phyloP scores from a whole-genome alignment of 2,329 filamentous ascomycete species.

The Colletotrichum caudatum region DNA sequence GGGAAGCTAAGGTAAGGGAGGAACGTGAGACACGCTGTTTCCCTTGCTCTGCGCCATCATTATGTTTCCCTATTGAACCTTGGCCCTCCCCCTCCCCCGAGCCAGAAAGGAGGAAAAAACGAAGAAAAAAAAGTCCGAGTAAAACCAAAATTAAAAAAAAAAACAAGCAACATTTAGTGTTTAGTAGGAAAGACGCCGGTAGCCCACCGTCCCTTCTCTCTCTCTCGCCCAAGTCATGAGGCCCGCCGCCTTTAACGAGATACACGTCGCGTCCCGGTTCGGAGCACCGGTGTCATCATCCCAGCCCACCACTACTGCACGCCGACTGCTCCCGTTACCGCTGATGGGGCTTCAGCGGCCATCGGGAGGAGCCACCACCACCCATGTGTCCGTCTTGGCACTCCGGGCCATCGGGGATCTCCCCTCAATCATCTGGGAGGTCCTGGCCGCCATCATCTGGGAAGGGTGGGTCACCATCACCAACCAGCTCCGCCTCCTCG shows the following conservation, averaged over 20 bases:
- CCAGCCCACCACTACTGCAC: constrained; percentile 1
- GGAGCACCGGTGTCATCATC: neutral
- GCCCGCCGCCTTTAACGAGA: constrained; percentile 4
- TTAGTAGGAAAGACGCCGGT: neutral
- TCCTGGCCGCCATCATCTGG: constrained; percentile 33
- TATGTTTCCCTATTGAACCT: neutral
- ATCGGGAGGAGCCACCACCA: constrained; percentile 10
- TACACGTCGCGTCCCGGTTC: constrained; percentile 1
- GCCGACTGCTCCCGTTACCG: neutral
- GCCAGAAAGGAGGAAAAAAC: neutral
- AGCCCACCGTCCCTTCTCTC: neutral
- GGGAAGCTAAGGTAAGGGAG: constrained; percentile 35
- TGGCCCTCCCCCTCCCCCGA: neutral
- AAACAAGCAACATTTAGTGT: neutral
- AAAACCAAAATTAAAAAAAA: neutral
- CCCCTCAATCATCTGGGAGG: constrained; percentile 36
- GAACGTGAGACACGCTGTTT: constrained; percentile 36
- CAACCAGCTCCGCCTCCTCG: constrained; percentile 36
- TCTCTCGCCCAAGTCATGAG: neutral
- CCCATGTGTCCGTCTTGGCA: constrained; percentile 36
- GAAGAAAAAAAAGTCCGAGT: too few species aligned
- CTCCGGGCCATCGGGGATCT: constrained; percentile 34
- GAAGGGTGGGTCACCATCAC: constrained; percentile 31
- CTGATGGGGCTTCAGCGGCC: constrained; percentile 29
- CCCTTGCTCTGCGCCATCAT: constrained; percentile 10